A percentile compares a stretch with the other conserved stretches of the same genome.
Conservation (phyloP, 805 yeast genomes). For the Vanderwaltozyma yarrowii region DNA sequence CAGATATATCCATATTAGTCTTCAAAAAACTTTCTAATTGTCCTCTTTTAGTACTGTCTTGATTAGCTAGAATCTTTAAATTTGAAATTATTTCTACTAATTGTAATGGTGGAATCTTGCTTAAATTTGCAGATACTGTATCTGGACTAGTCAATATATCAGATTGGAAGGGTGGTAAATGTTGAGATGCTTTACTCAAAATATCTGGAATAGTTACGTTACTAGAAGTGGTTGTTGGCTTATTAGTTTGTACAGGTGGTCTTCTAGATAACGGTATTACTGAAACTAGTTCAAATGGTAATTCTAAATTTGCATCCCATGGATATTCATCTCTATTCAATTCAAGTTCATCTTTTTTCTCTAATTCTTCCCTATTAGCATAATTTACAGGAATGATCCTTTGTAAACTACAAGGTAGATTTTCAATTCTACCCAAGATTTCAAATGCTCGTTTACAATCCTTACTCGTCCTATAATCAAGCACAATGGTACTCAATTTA, state of each 20-base stretch:
- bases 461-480: slow-evolving; percentile 18
- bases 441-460: slow-evolving; percentile 23
- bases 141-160: slow-evolving; percentile 40
- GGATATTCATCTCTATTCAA: slow-evolving; percentile 25
- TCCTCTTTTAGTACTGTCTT: slow-evolving; percentile 35
- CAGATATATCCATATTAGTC: slow-evolving; percentile 47
- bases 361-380: slow-evolving; percentile 7
- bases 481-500: slow-evolving; percentile 35
- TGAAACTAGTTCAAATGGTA: slow-evolving; percentile 28
- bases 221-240: slow-evolving; percentile 5
- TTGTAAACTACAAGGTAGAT: slow-evolving; percentile 22
- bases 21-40: slow-evolving; percentile 45
- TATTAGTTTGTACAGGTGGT: slow-evolving; percentile 10
- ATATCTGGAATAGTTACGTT: slow-evolving; percentile 35
- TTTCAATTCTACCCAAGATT: slow-evolving; percentile 17
- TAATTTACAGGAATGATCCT: slow-evolving; percentile 19
- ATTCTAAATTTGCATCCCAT: slow-evolving; percentile 21
- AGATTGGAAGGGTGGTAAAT: slow-evolving; percentile 40
- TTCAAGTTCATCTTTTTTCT: slow-evolving; percentile 1
- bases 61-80: slow-evolving; percentile 45
- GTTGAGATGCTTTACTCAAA: slow-evolving; percentile 43
- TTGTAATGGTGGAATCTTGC: slow-evolving; percentile 60
- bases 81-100: slow-evolving; percentile 60
- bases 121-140: slow-evolving; percentile 49
- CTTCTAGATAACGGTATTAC: slow-evolving; percentile 27